Percentiles rank a stretch among this genome's conserved stretches.
Conservation (phyloP, 768 basidiomycete species). For the Collybiopsis luxurians region DNA sequence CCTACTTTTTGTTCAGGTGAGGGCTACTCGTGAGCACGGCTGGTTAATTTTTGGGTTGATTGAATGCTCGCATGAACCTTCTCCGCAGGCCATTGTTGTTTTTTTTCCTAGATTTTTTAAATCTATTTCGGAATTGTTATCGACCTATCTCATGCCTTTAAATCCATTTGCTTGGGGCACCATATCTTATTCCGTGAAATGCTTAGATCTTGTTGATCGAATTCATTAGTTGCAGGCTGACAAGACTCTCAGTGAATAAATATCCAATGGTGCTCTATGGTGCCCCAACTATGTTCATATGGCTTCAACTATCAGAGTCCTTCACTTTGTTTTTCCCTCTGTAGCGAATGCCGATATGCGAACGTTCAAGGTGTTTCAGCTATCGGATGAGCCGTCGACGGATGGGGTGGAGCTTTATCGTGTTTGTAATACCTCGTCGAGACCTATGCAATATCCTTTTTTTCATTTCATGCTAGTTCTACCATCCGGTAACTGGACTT, state of each 20-base stretch:
- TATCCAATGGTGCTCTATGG: not conserved
- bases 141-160: too few species aligned
- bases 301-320: conserved; percentile 31
- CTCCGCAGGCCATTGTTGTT: too few species aligned
- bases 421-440: conserved; percentile 19
- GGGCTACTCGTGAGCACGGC: too few species aligned
- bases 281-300: conserved; percentile 13
- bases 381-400: conserved; percentile 20
- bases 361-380: conserved; percentile 38
- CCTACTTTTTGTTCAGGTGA: too few species aligned
- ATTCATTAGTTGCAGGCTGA: not conserved
- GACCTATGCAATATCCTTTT: not conserved
- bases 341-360: conserved; percentile 35
- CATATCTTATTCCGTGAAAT: not conserved
- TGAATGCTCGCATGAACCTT: too few species aligned
- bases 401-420: conserved; percentile 41
- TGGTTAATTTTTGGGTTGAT: too few species aligned
- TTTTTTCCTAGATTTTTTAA: too few species aligned
- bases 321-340: conserved; percentile 34
- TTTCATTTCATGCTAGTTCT: conserved; percentile 29
- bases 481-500: conserved; percentile 42
- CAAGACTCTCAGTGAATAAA: not conserved
- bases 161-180: not conserved
- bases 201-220: not conserved
- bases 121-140: too few species aligned